Evolutionary conservation across 2,329 filamentous ascomycete genomes (phyloP).

Genomic region (Cordyceps tenuipes): DNA sequence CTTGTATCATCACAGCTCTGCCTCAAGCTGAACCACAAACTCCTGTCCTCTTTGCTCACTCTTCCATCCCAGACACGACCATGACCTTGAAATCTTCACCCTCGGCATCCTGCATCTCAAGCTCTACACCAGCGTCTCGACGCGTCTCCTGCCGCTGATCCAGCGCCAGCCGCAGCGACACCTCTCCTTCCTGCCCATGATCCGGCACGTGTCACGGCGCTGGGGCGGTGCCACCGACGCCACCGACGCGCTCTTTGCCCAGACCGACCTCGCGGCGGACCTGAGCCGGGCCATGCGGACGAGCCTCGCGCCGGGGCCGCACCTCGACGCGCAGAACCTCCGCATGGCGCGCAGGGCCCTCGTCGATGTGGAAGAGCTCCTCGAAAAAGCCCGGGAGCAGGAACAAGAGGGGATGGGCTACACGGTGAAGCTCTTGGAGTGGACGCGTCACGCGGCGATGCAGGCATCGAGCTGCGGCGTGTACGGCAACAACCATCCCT

Average conservation of each 20-base stretch:
- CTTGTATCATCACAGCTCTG: too few species aligned
- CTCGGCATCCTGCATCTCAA: conserved; percentile 14
- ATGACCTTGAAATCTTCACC: too few species aligned
- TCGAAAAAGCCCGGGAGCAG: neutral
- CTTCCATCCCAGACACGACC: too few species aligned
- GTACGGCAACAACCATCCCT: conserved; percentile 13
- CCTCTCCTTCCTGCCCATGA: conserved; percentile 21
- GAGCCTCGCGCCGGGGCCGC: conserved; percentile 12
- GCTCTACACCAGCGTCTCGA: conserved; percentile 21
- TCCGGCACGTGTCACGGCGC: conserved; percentile 15
- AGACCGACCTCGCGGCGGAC: conserved; percentile 1
- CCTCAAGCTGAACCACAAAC: too few species aligned
- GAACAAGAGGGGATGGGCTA: too few species aligned
- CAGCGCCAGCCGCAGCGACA: conserved; percentile 17
- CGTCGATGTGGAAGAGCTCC: conserved; percentile 11
- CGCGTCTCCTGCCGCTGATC: conserved; percentile 19
- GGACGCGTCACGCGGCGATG: conserved; percentile 11
- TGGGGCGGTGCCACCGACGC: conserved; percentile 12
- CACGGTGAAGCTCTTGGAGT: conserved; percentile 3
- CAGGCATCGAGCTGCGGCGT: conserved; percentile 14
- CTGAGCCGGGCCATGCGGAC: conserved; percentile 10
- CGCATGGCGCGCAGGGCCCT: conserved; percentile 13
- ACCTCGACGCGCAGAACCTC: conserved; percentile 15
- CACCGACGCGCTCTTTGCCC: conserved; percentile 9
- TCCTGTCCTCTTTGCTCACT: too few species aligned